phyloP scores from a whole-genome alignment of 1,284 basidiomycete species.

The Rhodotorula sp. region DNA sequence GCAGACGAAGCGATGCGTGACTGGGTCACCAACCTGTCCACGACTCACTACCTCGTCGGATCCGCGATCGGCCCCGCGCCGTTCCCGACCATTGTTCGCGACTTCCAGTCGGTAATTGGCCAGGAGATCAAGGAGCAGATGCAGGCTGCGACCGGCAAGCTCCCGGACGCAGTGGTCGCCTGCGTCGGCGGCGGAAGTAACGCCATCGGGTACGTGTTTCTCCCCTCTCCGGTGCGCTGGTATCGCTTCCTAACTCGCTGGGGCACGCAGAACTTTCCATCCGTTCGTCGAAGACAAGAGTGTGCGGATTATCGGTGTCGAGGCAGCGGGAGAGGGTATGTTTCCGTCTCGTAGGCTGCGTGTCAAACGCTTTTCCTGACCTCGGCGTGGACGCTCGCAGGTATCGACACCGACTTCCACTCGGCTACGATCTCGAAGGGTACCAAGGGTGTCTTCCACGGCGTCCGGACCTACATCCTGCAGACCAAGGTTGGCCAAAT shows the following conservation, averaged over 20 bases:
- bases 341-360: neutral
- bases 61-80: slow-evolving; percentile 98
- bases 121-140: slow-evolving; percentile 92
- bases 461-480: slow-evolving; percentile 90
- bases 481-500: slow-evolving; percentile 89
- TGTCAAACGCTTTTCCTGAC: neutral
- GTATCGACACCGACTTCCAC: slow-evolving; percentile 78
- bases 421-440: slow-evolving; percentile 91
- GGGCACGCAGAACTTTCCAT: slow-evolving; percentile 65
- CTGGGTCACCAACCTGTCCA: slow-evolving; percentile 89
- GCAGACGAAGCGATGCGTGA: slow-evolving; percentile 85
- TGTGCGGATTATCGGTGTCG: slow-evolving; percentile 86
- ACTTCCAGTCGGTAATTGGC: slow-evolving; percentile 96
- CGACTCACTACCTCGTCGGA: slow-evolving; percentile 94
- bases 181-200: slow-evolving; percentile 98
- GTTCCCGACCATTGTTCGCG: slow-evolving; percentile 97
- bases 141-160: slow-evolving; percentile 68
- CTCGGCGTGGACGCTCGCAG: slow-evolving; percentile 48
- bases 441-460: slow-evolving; percentile 91
- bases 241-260: neutral
- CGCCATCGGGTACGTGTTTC: slow-evolving; percentile 69
- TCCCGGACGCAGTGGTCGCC: slow-evolving; percentile 92
- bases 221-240: too few species aligned
- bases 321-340: slow-evolving; percentile 88
- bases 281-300: slow-evolving; percentile 84